Evolutionary conservation across 768 basidiomycete species (phyloP).

Genomic region (Lanmaoa rubissima): DNA sequence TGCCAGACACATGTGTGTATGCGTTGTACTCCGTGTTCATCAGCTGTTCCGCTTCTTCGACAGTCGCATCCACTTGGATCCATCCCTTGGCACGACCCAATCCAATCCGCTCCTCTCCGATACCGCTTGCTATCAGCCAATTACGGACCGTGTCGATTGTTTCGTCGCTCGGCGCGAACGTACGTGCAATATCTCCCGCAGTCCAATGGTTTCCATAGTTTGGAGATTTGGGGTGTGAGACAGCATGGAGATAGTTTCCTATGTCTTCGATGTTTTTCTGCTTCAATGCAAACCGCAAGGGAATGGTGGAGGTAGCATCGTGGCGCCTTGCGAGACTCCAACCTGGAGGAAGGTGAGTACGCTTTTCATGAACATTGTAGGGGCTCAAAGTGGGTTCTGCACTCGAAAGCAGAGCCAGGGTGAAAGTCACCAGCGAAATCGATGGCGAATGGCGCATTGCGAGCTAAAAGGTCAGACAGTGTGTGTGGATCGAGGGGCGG

Average conservation of each 20-base stretch:
- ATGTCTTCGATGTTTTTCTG: slow-evolving; percentile 31
- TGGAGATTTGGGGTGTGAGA: slow-evolving; percentile 35
- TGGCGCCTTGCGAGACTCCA: slow-evolving; percentile 41
- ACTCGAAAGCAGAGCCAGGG: slow-evolving; percentile 14
- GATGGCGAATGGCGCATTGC: slow-evolving; percentile 12
- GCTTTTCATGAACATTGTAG: slow-evolving; percentile 41
- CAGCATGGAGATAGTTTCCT: slow-evolving; percentile 24
- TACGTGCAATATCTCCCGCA: slow-evolving; percentile 10
- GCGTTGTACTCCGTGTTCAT: slow-evolving; percentile 35
- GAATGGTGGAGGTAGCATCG: slow-evolving; percentile 31
- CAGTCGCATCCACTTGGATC: slow-evolving; percentile 29
- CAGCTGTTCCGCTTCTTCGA: slow-evolving; percentile 33
- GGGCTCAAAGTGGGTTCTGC: slow-evolving; percentile 13
- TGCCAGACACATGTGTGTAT: slow-evolving; percentile 27
- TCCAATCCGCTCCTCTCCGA: slow-evolving; percentile 19
- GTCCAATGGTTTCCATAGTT: slow-evolving; percentile 35
- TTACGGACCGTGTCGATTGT: slow-evolving; percentile 21
- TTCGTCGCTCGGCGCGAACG: slow-evolving; percentile 14
- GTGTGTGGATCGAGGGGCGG: no score
- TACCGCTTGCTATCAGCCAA: slow-evolving; percentile 31
- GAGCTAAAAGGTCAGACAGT: no score
- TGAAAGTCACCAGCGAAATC: slow-evolving; percentile 9
- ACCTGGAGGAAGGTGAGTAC: slow-evolving; percentile 30
- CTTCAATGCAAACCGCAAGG: slow-evolving; percentile 28
- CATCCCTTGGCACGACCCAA: slow-evolving; percentile 21